A percentile compares a stretch with the other conserved stretches of the same genome.
These are phyloP conservation scores for Termitomyces sp. DNA, from an alignment of 768 basidiomycete species.

Conservation along the genomic window DNA sequence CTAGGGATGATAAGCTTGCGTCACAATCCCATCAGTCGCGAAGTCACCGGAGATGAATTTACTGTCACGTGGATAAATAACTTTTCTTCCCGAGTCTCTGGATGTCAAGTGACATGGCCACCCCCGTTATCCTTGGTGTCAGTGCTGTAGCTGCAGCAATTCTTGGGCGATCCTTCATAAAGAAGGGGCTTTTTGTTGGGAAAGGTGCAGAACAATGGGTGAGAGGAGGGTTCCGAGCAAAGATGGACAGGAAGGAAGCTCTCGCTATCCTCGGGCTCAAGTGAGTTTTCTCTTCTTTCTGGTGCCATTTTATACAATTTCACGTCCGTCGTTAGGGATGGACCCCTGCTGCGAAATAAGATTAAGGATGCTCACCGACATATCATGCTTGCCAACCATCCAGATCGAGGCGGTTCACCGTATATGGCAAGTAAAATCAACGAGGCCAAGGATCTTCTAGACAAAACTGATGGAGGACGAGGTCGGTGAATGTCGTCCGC, in stretches of 20 bases:
- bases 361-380: conserved; percentile 95
- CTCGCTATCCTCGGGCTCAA: conserved; percentile 88
- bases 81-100: conserved; percentile 5
- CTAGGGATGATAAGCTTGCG: no score
- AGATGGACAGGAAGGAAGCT: conserved; percentile 97
- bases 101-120: conserved; percentile 53
- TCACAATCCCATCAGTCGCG: no score
- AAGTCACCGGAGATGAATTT: neutral
- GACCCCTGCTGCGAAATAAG: conserved; percentile 64
- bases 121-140: conserved; percentile 72
- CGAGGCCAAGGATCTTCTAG: conserved; percentile 92
- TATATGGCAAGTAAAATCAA: conserved; percentile 99
- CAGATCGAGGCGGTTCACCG: conserved; percentile 97
- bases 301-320: conserved; percentile 1
- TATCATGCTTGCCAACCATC: conserved; percentile 98
- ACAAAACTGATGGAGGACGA: conserved; percentile 63
- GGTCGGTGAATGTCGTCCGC: conserved; percentile 22
- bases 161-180: conserved; percentile 67
- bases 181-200: conserved; percentile 56
- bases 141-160: conserved; percentile 76
- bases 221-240: conserved; percentile 91
- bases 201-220: conserved; percentile 76
- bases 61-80: conserved; percentile 7
- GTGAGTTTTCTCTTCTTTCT: conserved; percentile 43
- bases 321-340: conserved; percentile 55